Evolutionary conservation across 768 basidiomycete species (phyloP).

Genomic region (Auricularia sp.): DNA sequence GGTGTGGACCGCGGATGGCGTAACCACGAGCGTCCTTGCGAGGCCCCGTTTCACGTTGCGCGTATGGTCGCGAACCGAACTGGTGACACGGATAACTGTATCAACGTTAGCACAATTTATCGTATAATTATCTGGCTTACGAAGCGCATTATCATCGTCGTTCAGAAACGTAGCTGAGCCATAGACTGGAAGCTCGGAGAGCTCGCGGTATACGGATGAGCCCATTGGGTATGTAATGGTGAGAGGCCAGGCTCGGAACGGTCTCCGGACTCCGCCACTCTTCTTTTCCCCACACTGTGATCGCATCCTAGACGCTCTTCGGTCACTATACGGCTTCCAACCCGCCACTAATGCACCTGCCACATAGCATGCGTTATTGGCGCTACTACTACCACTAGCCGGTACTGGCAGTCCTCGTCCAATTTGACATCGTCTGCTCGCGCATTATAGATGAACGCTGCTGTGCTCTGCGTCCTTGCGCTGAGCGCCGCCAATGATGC

Average conservation of each 20-base stretch:
- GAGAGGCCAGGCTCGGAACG: neutral
- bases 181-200: constrained; percentile 33
- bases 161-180: constrained; percentile 26
- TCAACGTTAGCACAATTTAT: neutral
- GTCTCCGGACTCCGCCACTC: neutral
- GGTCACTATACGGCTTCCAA: too few species aligned
- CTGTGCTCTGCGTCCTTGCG: too few species aligned
- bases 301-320: too few species aligned
- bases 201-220: constrained; percentile 23
- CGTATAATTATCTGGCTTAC: neutral
- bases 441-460: too few species aligned
- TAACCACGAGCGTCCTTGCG: constrained; percentile 29
- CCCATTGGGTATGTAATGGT: neutral
- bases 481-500: too few species aligned
- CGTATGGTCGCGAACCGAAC: constrained; percentile 40
- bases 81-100: constrained; percentile 30
- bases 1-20: constrained; percentile 12
- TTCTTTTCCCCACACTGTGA: too few species aligned
- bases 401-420: too few species aligned
- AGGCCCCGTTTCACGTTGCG: constrained; percentile 39
- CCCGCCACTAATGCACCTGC: too few species aligned
- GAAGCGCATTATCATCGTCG: neutral
- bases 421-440: too few species aligned
- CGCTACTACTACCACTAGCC: too few species aligned
- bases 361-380: too few species aligned